Evolutionary conservation across 2,329 filamentous ascomycete genomes (phyloP), one percentile per base, ranked within the genome.

Genomic region (Corniculantispora saksenae): DNA sequence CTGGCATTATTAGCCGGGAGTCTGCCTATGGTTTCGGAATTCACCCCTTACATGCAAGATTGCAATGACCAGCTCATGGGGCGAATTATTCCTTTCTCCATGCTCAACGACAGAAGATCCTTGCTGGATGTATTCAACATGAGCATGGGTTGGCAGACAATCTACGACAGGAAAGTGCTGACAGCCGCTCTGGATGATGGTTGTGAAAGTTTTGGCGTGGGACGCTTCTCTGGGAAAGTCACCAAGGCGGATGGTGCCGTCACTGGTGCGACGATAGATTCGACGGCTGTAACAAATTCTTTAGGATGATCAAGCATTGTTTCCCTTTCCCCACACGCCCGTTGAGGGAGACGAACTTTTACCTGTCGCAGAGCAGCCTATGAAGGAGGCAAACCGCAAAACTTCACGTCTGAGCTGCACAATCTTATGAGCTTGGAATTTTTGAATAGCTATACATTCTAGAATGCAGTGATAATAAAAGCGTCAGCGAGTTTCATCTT

Each of bases 161-260:
- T 78, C 6, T 82, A 81, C 59, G 72, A 73, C 6, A 53, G 67
- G 1, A 68, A 67, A 6, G 67, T 73, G 4, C 73, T 74, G n/a
- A 63, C 69, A 0, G 76, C 77, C 15, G 78, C 80, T 13, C 50
- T 65, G 23, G 61, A 61, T 9, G 81, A 82, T 61, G 79, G 78
- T 12, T 69, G 78, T 29, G 68, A 72, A 1, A 25, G 48, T 2
- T 77, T 78, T 0, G 80, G 80, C n/a, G 38, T 59, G 10, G 79
- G 77, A 2, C 79, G 62, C 45, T 61, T 67, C 50, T 54, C 47
- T 19, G 54, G 64, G 43, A 35, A 12, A 6, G 1, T 65, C 3
- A n/a, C 45, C 19, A 61, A 23, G 12, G 56, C 4, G 25, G 1
- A 4, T 40, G 50, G 21, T 1, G 21, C 4, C 19, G 19, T 9